Evolutionary conservation across 2,329 filamentous ascomycete genomes (phyloP), one percentile per base, ranked within the genome.

Genomic region (Pyrenophora graminea): DNA sequence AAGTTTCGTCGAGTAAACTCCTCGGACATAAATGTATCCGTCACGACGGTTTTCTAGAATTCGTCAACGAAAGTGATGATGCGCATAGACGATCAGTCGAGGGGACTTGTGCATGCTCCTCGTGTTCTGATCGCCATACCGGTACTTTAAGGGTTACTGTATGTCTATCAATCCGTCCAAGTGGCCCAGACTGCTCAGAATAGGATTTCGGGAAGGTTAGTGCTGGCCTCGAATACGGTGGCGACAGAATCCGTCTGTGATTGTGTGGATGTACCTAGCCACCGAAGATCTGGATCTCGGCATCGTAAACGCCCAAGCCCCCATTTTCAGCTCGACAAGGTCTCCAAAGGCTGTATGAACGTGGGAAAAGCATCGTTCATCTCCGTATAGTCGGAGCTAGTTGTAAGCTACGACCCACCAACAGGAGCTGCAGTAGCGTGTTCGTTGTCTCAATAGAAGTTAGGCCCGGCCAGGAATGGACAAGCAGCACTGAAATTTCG

Each of bases 401-500:
- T 39, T 7, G 56, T 67, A 21, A 67, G 45, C 48, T 54, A 17
- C 50, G 48, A 18, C 54, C 55, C 25, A 64, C 55, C 13, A 42
- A 49, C 9, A 64, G 41, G 13, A 63, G 38, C 34, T 62, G 43
- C 39, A 50, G 38, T 27, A 66, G 39, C 2, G 50, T 55, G 38
- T 38, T 33, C 36, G 53, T 39, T 7, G 50, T 63, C 23, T 61
- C 49, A 13, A 17, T 36, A 6, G 49, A 45, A 23, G 27, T 48
- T 19, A 62, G 25, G 23, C 51, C 27, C 42, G 61, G 61, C n/a
- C 59, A 47, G 7, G 59, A 63, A 51, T 66, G 59, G 9, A 67
- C 30, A n/a, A 62, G 41, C 25, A 59, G 36, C n/a, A 56, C 58
- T 31, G 66, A 51, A 15, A 45, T 56, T 6, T 31, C 36, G 31